phyloP scores from a whole-genome alignment of 2,329 filamentous ascomycete species.

The Microascus cirrosus region DNA sequence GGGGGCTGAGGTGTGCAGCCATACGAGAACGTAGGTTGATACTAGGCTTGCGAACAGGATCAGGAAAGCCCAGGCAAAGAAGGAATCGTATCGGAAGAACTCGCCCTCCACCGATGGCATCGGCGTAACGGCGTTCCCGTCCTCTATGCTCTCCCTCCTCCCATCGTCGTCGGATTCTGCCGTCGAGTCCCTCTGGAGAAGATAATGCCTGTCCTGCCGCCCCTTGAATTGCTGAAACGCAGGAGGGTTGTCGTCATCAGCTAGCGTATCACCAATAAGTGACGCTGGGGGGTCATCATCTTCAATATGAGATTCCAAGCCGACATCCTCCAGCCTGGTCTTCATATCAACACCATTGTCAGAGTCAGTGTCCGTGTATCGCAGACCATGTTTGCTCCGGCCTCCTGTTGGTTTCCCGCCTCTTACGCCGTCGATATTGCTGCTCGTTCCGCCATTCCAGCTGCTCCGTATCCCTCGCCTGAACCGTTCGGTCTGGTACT shows the following conservation, averaged over 20 bases:
- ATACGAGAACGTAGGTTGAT: conserved; percentile 80
- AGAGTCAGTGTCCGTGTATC: not conserved
- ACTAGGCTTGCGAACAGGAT: conserved; percentile 76
- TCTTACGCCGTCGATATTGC: conserved; percentile 12
- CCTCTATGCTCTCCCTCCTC: conserved; percentile 9
- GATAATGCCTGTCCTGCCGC: conserved; percentile 24
- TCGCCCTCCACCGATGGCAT: conserved; percentile 37
- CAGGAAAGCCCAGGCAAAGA: conserved; percentile 84
- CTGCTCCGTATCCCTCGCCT: conserved; percentile 50
- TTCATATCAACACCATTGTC: conserved; percentile 18
- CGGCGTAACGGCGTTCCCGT: conserved; percentile 5
- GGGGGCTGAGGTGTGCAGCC: conserved; percentile 72
- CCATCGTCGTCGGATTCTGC: conserved; percentile 36
- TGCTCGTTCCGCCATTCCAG: conserved; percentile 41
- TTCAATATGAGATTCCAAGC: conserved; percentile 58
- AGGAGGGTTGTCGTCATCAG: conserved; percentile 41
- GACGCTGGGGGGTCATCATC: conserved; percentile 50
- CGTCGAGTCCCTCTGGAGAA: conserved; percentile 28
- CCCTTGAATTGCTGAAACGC: conserved; percentile 50
- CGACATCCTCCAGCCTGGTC: conserved; percentile 76
- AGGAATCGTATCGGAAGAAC: conserved; percentile 72
- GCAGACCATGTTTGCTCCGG: not conserved
- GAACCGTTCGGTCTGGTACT: conserved; percentile 8
- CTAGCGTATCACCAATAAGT: conserved; percentile 39
- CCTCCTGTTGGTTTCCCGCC: not conserved